These are phyloP conservation scores for Calonectria hongkongensis DNA, from an alignment of 2,329 filamentous ascomycete genomes.

Conservation along the genomic window DNA sequence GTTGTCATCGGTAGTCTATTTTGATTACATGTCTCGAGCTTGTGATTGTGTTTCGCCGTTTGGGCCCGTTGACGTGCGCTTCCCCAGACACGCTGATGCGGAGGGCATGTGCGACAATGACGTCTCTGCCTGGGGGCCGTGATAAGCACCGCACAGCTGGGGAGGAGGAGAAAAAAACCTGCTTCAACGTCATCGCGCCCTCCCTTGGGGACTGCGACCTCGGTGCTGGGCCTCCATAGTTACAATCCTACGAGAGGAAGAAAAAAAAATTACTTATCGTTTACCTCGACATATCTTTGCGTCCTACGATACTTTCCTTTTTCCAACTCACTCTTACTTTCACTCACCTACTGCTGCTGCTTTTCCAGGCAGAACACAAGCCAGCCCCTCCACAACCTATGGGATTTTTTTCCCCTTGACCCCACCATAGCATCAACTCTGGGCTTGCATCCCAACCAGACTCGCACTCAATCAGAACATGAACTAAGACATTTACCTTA, in stretches of 20 bases:
- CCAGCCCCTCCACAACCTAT: constrained; percentile 8
- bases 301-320: constrained; percentile 16
- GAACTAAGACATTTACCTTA: constrained; percentile 7
- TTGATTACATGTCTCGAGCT: constrained; percentile 15
- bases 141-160: constrained; percentile 4
- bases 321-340: background rate
- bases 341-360: background rate
- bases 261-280: background rate
- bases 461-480: constrained; percentile 7
- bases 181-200: constrained; percentile 23
- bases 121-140: background rate
- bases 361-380: background rate
- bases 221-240: background rate
- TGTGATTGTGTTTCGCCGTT: constrained; percentile 10
- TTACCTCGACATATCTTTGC: background rate
- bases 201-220: background rate
- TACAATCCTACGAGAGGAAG: background rate
- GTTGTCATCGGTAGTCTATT: background rate
- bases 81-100: constrained; percentile 2
- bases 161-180: background rate
- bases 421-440: constrained; percentile 14
- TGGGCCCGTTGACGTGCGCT: constrained; percentile 1
- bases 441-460: constrained; percentile 12
- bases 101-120: constrained; percentile 13
- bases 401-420: background rate